Base-by-base conservation (phyloP, 768 basidiomycete species). In the Tulasnella sp. region DNA sequence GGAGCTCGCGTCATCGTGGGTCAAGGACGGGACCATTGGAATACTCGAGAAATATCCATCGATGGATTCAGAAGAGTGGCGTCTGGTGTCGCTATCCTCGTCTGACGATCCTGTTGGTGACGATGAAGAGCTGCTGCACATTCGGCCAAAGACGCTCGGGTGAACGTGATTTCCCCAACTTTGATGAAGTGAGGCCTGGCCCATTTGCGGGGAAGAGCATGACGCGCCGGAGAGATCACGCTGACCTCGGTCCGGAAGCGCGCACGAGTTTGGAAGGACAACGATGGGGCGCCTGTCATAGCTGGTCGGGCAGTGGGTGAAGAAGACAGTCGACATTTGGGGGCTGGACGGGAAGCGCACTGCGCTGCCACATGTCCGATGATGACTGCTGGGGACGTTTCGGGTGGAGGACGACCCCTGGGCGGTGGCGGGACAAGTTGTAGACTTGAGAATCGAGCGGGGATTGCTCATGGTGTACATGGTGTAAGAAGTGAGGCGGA, bases 301-400 rank as follows among this genome's bases (percentile, higher is more conserved):
- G 27, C 29, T 31, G 15, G 1, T 49, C 12, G 57, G 57, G 38
- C 57, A 59, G 31, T 59, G 57, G 12, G 57, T 59, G 31, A 49
- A 50, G 57, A 49, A 42, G 27, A 59, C 57, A 2, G 57, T 59
- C 9, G 57, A 59, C 29, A 59, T 44, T 31, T 59, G 29, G 21
- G 57, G 57, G 34, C 57, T 59, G 46, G 57, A 59, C 25, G 57
- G 57, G 49, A 59, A 59, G 46, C 57, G 57, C 25, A 59, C 57
- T 22, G 57, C 29, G 43, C 54, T 38, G 34, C 34, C 34, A 38
- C 7, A 5, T 38, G 34, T 7, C 5, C 34, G 8, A 11, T 19
- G 54, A 4, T 38, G 42, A 38, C 17, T 25, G 43, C 30, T 38
- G 22, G 12, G n/a, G 54, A 24, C 34, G 30, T 46, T 10, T 4